Conservation (phyloP, 768 basidiomycete species). For the Tricholoma sp. region DNA sequence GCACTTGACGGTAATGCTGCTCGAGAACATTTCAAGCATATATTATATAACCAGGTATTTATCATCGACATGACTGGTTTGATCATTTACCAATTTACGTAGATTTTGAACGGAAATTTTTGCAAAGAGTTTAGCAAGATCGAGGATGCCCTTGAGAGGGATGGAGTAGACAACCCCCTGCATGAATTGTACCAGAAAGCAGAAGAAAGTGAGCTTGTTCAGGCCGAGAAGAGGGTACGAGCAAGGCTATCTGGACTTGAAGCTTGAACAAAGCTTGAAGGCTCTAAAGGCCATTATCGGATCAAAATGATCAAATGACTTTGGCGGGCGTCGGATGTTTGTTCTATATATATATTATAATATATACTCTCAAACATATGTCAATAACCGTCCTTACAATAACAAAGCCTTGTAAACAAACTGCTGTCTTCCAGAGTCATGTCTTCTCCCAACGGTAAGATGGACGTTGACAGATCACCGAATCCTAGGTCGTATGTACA, state of each 20-base stretch:
- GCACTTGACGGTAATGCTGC: conserved; percentile 46
- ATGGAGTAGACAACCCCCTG: conserved; percentile 50
- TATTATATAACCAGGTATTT: conserved; percentile 49
- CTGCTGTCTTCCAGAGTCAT: conserved; percentile 19
- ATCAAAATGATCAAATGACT: too few species aligned
- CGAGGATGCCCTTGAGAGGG: conserved; percentile 51
- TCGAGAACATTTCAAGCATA: conserved; percentile 52
- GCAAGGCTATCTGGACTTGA: conserved; percentile 39
- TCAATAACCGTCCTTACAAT: background rate
- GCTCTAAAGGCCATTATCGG: too few species aligned
- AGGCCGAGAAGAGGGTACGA: conserved; percentile 58
- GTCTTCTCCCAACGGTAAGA: conserved; percentile 48
- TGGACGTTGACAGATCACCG: conserved; percentile 63
- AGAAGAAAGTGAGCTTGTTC: conserved; percentile 47
- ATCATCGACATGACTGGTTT: background rate
- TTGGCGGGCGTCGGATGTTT: too few species aligned
- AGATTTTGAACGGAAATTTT: conserved; percentile 61
- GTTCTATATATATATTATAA: too few species aligned
- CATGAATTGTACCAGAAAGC: conserved; percentile 46
- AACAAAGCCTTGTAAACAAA: conserved; percentile 6
- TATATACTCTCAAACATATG: conserved; percentile 5
- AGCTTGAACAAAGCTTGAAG: too few species aligned
- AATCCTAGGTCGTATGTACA: conserved; percentile 54
- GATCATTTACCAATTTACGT: background rate
- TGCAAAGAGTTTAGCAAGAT: conserved; percentile 49